Percentiles rank a stretch among this genome's conserved stretches.
phyloP scores from a whole-genome alignment of 345 rosid species.

The Gossypium anomalum region DNA sequence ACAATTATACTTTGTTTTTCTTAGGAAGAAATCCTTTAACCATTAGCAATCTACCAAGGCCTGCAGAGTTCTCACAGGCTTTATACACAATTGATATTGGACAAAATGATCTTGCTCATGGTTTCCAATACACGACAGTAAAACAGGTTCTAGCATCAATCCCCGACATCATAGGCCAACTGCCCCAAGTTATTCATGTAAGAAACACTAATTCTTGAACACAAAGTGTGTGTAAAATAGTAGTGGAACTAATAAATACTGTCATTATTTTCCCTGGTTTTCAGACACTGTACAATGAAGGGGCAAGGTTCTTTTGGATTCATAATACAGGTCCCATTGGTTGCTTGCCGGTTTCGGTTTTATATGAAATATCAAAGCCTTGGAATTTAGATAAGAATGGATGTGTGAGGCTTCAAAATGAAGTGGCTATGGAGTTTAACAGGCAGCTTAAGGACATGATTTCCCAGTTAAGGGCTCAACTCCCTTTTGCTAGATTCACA shows the following conservation, averaged over 20 bases:
- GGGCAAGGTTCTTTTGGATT: slow-evolving; percentile 75
- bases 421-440: slow-evolving; percentile 61
- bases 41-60: slow-evolving; percentile 51
- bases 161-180: slow-evolving; percentile 42
- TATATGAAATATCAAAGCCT: slow-evolving; percentile 28
- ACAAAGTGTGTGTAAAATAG: not conserved
- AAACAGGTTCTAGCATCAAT: slow-evolving; percentile 50
- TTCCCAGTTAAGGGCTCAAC: slow-evolving; percentile 35
- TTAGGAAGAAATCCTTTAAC: slow-evolving; percentile 19
- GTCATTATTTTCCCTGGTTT: slow-evolving; percentile 11
- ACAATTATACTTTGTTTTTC: not conserved
- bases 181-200: slow-evolving; percentile 50
- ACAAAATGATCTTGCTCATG: slow-evolving; percentile 61
- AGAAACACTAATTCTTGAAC: not conserved
- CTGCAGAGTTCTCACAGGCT: slow-evolving; percentile 62
- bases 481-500: slow-evolving; percentile 43
- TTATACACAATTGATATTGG: slow-evolving; percentile 68
- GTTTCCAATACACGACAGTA: slow-evolving; percentile 37
- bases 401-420: slow-evolving; percentile 55
- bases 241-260: not conserved
- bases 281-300: slow-evolving; percentile 56
- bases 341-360: slow-evolving; percentile 50
- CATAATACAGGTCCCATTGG: slow-evolving; percentile 83
- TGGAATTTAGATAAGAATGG: slow-evolving; percentile 44
- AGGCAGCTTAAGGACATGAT: slow-evolving; percentile 52